phyloP scores from a whole-genome alignment of 169 alveolate genomes.

The Eimeria acervulina region DNA sequence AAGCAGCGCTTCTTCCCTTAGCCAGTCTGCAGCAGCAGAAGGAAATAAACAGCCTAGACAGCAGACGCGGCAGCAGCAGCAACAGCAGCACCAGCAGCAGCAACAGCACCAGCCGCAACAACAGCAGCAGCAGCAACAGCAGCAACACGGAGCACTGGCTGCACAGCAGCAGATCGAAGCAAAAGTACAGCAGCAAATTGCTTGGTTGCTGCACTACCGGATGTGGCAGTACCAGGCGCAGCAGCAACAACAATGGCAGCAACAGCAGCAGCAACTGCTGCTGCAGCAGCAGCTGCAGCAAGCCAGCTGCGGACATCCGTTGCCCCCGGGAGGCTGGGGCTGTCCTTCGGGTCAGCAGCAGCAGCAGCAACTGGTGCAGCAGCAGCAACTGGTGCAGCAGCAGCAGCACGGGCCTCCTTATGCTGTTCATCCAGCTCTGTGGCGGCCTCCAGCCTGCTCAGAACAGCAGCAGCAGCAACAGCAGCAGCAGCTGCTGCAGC shows the following conservation, averaged over 20 bases:
- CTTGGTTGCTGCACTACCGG: conserved; percentile 42
- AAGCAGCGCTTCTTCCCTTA: background rate
- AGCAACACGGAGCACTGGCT: background rate
- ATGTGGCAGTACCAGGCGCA: conserved; percentile 54
- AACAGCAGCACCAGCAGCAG: background rate
- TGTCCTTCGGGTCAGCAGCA: background rate
- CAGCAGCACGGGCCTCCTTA: conserved; percentile 29
- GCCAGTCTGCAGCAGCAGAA: conserved; percentile 29
- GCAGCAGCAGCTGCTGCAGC: conserved; percentile 39
- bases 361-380: conserved; percentile 7
- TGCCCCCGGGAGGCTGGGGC: conserved; percentile 11
- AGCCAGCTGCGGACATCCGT: background rate
- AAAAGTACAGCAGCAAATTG: conserved; percentile 13
- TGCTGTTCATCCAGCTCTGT: background rate
- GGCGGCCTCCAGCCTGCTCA: background rate
- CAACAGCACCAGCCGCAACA: conserved; percentile 14
- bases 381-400: background rate
- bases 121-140: background rate
- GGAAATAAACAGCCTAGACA: background rate
- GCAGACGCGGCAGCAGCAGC: background rate
- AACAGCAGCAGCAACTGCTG: conserved; percentile 16
- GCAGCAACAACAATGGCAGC: conserved; percentile 53
- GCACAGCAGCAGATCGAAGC: conserved; percentile 32
- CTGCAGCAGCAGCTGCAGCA: conserved; percentile 61
- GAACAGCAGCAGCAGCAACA: conserved; percentile 49